Evolutionary conservation across 2,329 filamentous ascomycete genomes (phyloP).

Genomic region (Verticillium longisporum): DNA sequence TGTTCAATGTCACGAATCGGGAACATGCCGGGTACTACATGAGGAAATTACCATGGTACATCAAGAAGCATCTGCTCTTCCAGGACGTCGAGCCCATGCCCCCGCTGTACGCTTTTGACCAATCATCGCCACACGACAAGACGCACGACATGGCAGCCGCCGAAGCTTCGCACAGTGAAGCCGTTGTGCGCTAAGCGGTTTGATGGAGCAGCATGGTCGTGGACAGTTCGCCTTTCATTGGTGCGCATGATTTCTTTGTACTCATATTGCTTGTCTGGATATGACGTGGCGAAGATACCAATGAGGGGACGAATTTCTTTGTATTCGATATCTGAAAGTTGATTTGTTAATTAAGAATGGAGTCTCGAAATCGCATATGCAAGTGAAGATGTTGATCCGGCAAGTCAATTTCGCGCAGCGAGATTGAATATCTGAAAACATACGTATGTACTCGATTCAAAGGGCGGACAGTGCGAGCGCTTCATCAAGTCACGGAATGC

Average conservation of each 20-base stretch:
- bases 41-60: constrained; percentile 23
- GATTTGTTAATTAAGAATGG: not conserved
- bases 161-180: not conserved
- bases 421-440: too few relatives aligned
- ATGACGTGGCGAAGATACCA: not conserved
- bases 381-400: too few relatives aligned
- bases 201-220: not conserved
- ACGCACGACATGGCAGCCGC: not conserved
- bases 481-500: too few relatives aligned
- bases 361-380: too few relatives aligned
- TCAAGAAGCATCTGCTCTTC: constrained; percentile 20
- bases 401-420: too few relatives aligned
- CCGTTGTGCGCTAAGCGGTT: not conserved
- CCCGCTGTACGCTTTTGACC: constrained; percentile 21
- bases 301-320: not conserved
- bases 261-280: not conserved
- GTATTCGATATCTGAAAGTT: not conserved
- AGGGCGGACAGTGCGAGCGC: too few relatives aligned
- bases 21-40: constrained; percentile 23
- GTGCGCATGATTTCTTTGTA: not conserved
- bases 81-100: constrained; percentile 21
- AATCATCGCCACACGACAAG: constrained; percentile 1
- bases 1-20: constrained; percentile 22
- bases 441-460: too few relatives aligned
- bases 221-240: not conserved